Percentiles rank a stretch among this genome's conserved stretches.
Conservation (phyloP, 805 yeast species). For the Ogataea pignaliae region DNA sequence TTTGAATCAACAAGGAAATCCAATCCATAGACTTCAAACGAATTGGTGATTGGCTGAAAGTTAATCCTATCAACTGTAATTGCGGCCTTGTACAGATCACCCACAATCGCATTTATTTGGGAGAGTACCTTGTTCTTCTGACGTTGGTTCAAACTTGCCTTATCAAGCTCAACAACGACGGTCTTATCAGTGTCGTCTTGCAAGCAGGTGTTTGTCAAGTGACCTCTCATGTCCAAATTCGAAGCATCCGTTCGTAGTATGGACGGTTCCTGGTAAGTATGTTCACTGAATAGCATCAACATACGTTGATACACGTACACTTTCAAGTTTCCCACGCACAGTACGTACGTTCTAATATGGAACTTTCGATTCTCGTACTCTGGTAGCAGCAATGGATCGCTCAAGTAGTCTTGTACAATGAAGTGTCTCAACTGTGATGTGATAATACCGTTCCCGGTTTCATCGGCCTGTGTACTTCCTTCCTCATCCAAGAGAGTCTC, state of each 20-base stretch:
- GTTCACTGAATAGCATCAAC: constrained; percentile 75
- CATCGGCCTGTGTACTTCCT: constrained; percentile 37
- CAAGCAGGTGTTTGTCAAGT: constrained; percentile 89
- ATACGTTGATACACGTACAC: constrained; percentile 80
- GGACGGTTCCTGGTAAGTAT: constrained; percentile 37
- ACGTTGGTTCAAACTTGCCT: constrained; percentile 35
- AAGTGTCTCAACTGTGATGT: constrained; percentile 89
- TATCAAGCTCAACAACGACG: constrained; percentile 62
- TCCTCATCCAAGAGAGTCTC: constrained; percentile 33
- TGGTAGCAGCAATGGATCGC: constrained; percentile 60
- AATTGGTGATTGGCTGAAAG: constrained; percentile 75
- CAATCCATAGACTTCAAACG: constrained; percentile 83
- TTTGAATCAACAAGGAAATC: constrained; percentile 74
- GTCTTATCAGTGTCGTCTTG: constrained; percentile 42
- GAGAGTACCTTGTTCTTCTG: constrained; percentile 39
- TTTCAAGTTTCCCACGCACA: constrained; percentile 65
- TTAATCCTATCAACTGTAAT: constrained; percentile 74
- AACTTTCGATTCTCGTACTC: constrained; percentile 68
- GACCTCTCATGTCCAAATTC: constrained; percentile 56
- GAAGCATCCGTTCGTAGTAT: constrained; percentile 19
- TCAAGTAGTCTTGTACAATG: constrained; percentile 78
- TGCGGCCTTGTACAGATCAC: constrained; percentile 80
- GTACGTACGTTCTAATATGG: constrained; percentile 82
- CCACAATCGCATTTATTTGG: constrained; percentile 57
- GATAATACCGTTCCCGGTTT: constrained; percentile 55